These are phyloP conservation scores for Magnaporthiopsis incrustans DNA, from an alignment of 2,329 filamentous ascomycete genomes.

Conservation along the genomic window DNA sequence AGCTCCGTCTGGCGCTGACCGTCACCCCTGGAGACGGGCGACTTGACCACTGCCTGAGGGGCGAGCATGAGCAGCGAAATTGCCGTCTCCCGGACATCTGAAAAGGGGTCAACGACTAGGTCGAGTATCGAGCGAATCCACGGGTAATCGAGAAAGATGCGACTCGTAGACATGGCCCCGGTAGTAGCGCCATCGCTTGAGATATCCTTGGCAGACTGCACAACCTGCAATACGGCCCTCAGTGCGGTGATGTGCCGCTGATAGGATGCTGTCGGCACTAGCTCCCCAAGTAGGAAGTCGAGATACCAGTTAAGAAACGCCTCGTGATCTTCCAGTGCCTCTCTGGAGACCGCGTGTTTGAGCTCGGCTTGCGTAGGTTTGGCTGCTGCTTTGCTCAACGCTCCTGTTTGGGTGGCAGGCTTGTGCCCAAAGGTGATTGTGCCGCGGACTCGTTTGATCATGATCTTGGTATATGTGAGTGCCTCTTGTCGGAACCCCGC, in stretches of 20 bases:
- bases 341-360: constrained; percentile 9
- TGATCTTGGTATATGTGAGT: constrained; percentile 62
- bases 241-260: constrained; percentile 80
- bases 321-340: constrained; percentile 42
- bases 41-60: constrained; percentile 26
- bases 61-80: constrained; percentile 44
- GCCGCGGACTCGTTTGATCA: constrained; percentile 68
- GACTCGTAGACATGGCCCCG: background rate
- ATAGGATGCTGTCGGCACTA: constrained; percentile 78
- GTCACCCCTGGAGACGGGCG: constrained; percentile 11
- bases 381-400: background rate
- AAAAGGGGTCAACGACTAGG: constrained; percentile 81
- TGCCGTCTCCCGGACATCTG: constrained; percentile 68
- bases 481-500: constrained; percentile 80
- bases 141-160: constrained; percentile 30
- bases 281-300: constrained; percentile 61
- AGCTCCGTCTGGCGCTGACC: constrained; percentile 10
- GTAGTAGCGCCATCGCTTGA: background rate
- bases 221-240: constrained; percentile 59
- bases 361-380: background rate
- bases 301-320: constrained; percentile 70
- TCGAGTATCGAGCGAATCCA: constrained; percentile 64
- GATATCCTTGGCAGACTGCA: constrained; percentile 60
- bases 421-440: constrained; percentile 24
- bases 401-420: background rate